A percentile compares a stretch with the other conserved stretches of the same genome.
phyloP scores from a whole-genome alignment of 1,139 yeast genomes.

The Hemisphaericaspora xylofermentans region DNA sequence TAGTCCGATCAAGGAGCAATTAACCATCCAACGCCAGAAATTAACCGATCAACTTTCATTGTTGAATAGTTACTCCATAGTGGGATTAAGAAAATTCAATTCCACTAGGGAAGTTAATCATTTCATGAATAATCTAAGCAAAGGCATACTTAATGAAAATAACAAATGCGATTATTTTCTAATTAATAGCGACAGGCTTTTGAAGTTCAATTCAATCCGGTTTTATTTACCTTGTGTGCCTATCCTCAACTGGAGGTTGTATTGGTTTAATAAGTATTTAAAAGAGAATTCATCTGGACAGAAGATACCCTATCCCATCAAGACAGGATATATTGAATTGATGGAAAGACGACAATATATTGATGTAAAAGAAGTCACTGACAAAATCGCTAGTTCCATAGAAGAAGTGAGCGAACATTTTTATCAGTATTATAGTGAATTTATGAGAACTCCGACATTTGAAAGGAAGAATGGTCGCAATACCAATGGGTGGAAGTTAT shows the following conservation, averaged over 20 bases:
- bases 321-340: conserved; percentile 9
- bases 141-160: not conserved
- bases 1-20: conserved; percentile 1
- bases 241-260: conserved; percentile 16
- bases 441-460: not conserved
- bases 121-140: conserved; percentile 1
- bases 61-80: conserved; percentile 10
- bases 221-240: conserved; percentile 12
- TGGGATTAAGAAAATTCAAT: conserved; percentile 8
- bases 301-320: conserved; percentile 8
- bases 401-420: conserved; percentile 6
- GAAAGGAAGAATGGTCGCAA: not conserved
- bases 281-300: not conserved
- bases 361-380: conserved; percentile 3
- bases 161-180: conserved; percentile 6
- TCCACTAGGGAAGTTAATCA: conserved; percentile 5
- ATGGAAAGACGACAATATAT: not conserved
- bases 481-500: not conserved
- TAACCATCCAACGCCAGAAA: conserved; percentile 7
- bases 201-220: conserved; percentile 10
- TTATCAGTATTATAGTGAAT: conserved; percentile 11
- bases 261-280: conserved; percentile 16
- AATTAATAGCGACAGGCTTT: conserved; percentile 7
- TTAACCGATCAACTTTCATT: conserved; percentile 10
- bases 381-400: conserved; percentile 1